phyloP scores from a whole-genome alignment of 371 early-diverging fungal species.

The Saksenaea vasiformis region DNA sequence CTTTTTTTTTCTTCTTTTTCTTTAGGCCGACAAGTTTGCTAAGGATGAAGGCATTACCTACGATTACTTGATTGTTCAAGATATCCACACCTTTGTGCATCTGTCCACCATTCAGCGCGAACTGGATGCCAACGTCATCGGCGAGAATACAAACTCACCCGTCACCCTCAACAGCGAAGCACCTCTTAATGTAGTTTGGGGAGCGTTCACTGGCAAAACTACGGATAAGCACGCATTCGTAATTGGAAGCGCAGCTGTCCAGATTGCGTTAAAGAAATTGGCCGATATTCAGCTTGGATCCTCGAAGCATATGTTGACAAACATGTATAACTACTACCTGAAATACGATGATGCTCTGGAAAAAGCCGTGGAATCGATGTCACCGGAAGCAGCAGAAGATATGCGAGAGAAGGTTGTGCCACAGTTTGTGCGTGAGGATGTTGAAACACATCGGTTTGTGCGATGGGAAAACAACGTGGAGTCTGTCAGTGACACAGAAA shows the following conservation, averaged over 20 bases:
- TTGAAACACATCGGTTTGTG: slow-evolving; percentile 15
- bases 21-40: slow-evolving; percentile 13
- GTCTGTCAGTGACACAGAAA: slow-evolving; percentile 23
- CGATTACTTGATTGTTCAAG: slow-evolving; percentile 45
- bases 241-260: slow-evolving; percentile 21
- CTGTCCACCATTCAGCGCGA: slow-evolving; percentile 22
- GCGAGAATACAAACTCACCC: slow-evolving; percentile 20
- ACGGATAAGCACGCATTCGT: slow-evolving; percentile 19
- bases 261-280: slow-evolving; percentile 14
- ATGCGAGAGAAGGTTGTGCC: slow-evolving; percentile 19
- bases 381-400: slow-evolving; percentile 7
- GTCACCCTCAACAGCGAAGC: slow-evolving; percentile 11
- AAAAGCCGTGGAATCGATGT: neutral
- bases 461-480: slow-evolving; percentile 36
- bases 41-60: slow-evolving; percentile 30
- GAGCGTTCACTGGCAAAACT: slow-evolving; percentile 14
- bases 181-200: slow-evolving; percentile 29
- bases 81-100: slow-evolving; percentile 33
- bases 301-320: slow-evolving; percentile 23
- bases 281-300: slow-evolving; percentile 26
- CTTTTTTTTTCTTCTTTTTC: neutral
- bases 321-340: slow-evolving; percentile 33
- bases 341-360: slow-evolving; percentile 4
- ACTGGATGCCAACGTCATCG: slow-evolving; percentile 19
- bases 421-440: slow-evolving; percentile 24